A percentile compares a stretch with the other conserved stretches of the same genome.
These are phyloP conservation scores for Pseudocercospora eumusae DNA, from an alignment of 2,329 filamentous ascomycete species.

Conservation along the genomic window DNA sequence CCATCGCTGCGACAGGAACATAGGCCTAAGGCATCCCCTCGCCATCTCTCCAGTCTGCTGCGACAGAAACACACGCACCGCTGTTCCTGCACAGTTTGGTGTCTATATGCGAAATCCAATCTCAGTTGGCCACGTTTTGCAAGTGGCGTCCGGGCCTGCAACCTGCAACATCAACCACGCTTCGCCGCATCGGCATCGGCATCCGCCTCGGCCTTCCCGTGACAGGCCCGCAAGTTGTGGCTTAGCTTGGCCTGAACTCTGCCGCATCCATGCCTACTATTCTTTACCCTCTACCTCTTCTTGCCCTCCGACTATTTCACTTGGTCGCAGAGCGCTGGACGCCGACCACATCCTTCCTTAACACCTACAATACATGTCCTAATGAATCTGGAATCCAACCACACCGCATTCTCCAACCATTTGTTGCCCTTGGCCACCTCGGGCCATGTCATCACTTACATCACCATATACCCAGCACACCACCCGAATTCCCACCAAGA, in stretches of 20 bases:
- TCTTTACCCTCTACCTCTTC: slow-evolving; percentile 7
- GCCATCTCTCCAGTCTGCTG: neutral
- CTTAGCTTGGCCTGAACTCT: too few relatives aligned
- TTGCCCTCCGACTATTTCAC: neutral
- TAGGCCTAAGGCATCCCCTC: too few relatives aligned
- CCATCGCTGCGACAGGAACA: too few relatives aligned
- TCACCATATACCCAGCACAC: slow-evolving; percentile 7
- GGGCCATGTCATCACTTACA: slow-evolving; percentile 9
- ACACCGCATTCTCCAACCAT: neutral
- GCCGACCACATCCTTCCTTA: slow-evolving; percentile 16
- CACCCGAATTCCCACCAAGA: slow-evolving; percentile 32
- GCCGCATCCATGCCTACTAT: slow-evolving; percentile 17
- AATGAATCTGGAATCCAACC: slow-evolving; percentile 9
- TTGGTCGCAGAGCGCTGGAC: slow-evolving; percentile 20
- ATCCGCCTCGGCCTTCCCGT: slow-evolving; percentile 3
- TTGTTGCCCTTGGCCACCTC: neutral
- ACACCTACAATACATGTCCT: slow-evolving; percentile 10
- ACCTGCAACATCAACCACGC: neutral
- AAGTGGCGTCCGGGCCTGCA: slow-evolving; percentile 7
- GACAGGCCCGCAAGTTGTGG: neutral
- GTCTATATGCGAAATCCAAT: slow-evolving; percentile 7
- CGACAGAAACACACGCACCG: neutral
- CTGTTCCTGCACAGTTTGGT: neutral
- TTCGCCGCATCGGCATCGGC: too few relatives aligned
- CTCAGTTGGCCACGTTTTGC: neutral